Conservation (phyloP, 73 alveolate genomes). For the Paramecium sexaurelia region DNA sequence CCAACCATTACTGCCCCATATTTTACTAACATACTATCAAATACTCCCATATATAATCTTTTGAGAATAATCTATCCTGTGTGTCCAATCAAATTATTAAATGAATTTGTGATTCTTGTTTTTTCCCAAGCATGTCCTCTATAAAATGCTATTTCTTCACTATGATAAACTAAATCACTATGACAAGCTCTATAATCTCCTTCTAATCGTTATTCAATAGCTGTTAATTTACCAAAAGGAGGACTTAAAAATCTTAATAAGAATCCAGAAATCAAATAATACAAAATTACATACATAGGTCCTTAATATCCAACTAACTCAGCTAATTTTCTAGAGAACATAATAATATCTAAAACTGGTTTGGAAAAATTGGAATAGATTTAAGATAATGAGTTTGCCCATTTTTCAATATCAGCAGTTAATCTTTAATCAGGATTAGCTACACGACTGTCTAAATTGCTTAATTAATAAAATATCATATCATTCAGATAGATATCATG, state of each 20-base stretch:
- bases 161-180: slow-evolving; percentile 81
- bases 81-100: slow-evolving; percentile 74
- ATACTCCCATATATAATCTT: slow-evolving; percentile 90
- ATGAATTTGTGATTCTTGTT: slow-evolving; percentile 74
- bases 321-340: slow-evolving; percentile 90
- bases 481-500: slow-evolving; percentile 81
- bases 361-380: slow-evolving; percentile 85
- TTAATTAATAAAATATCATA: slow-evolving; percentile 84
- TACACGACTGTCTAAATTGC: slow-evolving; percentile 84
- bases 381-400: slow-evolving; percentile 84
- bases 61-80: slow-evolving; percentile 72
- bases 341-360: slow-evolving; percentile 87
- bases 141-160: slow-evolving; percentile 94
- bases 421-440: slow-evolving; percentile 90
- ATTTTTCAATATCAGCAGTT: slow-evolving; percentile 89
- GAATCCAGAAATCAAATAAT: slow-evolving; percentile 81
- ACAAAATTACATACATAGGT: slow-evolving; percentile 74
- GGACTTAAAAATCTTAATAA: slow-evolving; percentile 84
- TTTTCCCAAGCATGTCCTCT: slow-evolving; percentile 89
- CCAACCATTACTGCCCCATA: slow-evolving; percentile 97
- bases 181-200: slow-evolving; percentile 93
- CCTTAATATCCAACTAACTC: slow-evolving; percentile 93
- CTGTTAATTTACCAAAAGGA: slow-evolving; percentile 89
- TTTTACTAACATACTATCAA: slow-evolving; percentile 91
- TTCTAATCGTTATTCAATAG: slow-evolving; percentile 85